Evolutionary conservation across 805 yeast genomes (phyloP), one percentile per base, ranked within the genome.

Genomic region (Saturnispora diversa): DNA sequence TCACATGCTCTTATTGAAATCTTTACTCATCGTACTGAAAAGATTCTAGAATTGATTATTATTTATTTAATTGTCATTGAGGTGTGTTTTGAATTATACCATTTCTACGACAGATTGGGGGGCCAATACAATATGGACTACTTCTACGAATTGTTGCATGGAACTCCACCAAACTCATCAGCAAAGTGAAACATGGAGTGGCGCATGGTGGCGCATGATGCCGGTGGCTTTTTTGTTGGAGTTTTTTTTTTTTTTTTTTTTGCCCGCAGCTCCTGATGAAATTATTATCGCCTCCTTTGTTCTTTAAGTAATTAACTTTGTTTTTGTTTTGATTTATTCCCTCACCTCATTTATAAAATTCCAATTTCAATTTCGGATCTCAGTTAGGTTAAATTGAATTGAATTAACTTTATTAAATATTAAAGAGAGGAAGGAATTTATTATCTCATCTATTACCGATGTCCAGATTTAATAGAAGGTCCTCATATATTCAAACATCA

Each of bases 31-130:
- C 76, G 77, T 50, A 83, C 81, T 45, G 72, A 90, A 25, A 72
- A 84, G 3, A 65, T 86, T 16, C 64, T 88, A 33, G 97, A 88
- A 56, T 84, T 94, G 94, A 81, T 86, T 57, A 86, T 88, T 50
- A 85, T 88, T 39, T 67, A 78, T 21, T 66, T 88, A 49, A 88
- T 88, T 45, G 70, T 83, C 70, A 75, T 88, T 36, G 97, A 88
- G 55, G 95, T 88, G 12, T 65, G 79, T 20, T 84, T 87, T 56
- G 97, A 88, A 56, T 63, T 75, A 1, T 73, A 77, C 49, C 94
- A 84, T 53, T 82, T 84, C 38, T 74, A 73, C 48, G 87, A 80
- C 49, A 63, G 75, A 33, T 72, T 53, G 22, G 44, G 44, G 7
- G 56, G 56, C 3, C 45, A 40, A 7, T 46, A 47, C 32, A 44